Conservation (phyloP, 1,284 basidiomycete genomes). For the Waitea zeae region DNA sequence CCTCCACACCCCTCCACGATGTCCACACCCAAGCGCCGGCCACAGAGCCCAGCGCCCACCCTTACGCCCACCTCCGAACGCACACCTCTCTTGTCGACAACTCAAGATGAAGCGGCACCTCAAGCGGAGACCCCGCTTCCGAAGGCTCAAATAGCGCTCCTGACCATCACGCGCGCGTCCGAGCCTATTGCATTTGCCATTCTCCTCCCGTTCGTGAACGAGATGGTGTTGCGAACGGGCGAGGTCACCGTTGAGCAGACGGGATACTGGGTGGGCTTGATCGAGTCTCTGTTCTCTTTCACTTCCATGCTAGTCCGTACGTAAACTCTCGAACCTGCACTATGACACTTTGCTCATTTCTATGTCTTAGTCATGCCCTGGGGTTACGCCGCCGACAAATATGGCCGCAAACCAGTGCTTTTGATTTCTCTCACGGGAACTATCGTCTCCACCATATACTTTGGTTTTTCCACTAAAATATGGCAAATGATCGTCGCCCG, state of each 20-base stretch:
- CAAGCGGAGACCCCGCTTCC: background rate
- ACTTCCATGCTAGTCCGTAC: background rate
- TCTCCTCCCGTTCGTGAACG: conserved; percentile 1
- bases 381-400: background rate
- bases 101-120: too few species aligned
- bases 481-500: conserved; percentile 1
- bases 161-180: background rate
- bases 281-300: background rate
- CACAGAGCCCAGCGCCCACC: too few species aligned
- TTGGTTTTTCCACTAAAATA: background rate
- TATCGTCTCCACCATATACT: background rate
- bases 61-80: too few species aligned
- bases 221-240: background rate
- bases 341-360: too few species aligned
- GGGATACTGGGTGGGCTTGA: background rate
- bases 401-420: background rate
- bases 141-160: background rate
- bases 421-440: background rate
- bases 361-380: background rate
- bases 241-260: background rate
- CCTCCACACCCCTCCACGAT: too few species aligned
- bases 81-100: too few species aligned
- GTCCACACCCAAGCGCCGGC: too few species aligned
- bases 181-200: background rate
- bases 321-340: too few species aligned